Evolutionary conservation across 805 yeast genomes (phyloP).

Genomic region (Kodamaea kaohsiungensis): DNA sequence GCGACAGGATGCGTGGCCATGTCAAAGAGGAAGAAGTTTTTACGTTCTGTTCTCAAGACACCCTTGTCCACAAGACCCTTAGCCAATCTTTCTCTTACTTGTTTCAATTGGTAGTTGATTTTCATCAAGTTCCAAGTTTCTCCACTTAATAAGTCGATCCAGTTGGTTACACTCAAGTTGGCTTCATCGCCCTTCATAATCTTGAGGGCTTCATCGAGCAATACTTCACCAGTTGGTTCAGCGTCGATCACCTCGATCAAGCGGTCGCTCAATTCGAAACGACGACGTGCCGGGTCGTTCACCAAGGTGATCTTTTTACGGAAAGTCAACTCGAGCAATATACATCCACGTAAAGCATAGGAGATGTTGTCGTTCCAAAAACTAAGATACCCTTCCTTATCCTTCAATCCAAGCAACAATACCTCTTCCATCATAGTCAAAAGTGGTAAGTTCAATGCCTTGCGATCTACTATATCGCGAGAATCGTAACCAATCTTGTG

Average conservation of each 20-base stretch:
- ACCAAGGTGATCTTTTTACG: slow-evolving; percentile 86
- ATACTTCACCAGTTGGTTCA: slow-evolving; percentile 89
- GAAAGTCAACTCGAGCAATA: slow-evolving; percentile 86
- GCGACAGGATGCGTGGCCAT: slow-evolving; percentile 99
- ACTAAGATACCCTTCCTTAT: slow-evolving; percentile 92
- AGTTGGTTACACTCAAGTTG: slow-evolving; percentile 72
- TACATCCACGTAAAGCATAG: slow-evolving; percentile 93
- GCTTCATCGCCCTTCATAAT: slow-evolving; percentile 85
- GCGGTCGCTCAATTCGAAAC: slow-evolving; percentile 86
- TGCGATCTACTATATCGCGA: slow-evolving; percentile 51
- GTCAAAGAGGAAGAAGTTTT: slow-evolving; percentile 90
- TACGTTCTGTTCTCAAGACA: slow-evolving; percentile 90
- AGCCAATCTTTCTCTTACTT: slow-evolving; percentile 93
- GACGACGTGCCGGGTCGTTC: slow-evolving; percentile 87
- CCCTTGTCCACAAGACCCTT: slow-evolving; percentile 98
- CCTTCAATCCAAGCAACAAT: slow-evolving; percentile 86
- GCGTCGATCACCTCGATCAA: slow-evolving; percentile 84
- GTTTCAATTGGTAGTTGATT: slow-evolving; percentile 92
- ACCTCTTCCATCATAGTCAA: slow-evolving; percentile 97
- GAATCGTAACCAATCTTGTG: slow-evolving; percentile 85
- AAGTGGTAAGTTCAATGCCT: slow-evolving; percentile 54
- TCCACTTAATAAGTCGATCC: slow-evolving; percentile 93
- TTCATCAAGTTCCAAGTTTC: slow-evolving; percentile 98
- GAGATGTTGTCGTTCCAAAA: slow-evolving; percentile 99
- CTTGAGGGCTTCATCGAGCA: slow-evolving; percentile 89